These are phyloP conservation scores for Pythium phragmitis DNA, from an alignment of 352 stramenopile species.

Conservation along the genomic window DNA sequence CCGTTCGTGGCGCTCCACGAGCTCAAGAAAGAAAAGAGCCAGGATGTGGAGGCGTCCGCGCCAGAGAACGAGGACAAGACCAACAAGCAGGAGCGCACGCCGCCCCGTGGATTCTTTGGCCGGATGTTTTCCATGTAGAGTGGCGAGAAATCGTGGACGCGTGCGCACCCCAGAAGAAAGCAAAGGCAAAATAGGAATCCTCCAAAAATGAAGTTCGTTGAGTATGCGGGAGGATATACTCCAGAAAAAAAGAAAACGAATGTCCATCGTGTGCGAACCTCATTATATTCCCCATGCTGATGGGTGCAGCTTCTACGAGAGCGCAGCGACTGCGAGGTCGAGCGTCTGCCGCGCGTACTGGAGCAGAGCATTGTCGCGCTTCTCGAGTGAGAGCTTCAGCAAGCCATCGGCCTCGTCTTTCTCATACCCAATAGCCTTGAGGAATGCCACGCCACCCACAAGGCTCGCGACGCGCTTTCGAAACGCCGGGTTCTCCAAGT, in stretches of 20 bases:
- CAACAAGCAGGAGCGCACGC: conserved; percentile 21
- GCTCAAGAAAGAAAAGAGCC: conserved; percentile 31
- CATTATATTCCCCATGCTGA: too few relatives aligned
- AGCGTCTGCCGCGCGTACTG: conserved; percentile 57
- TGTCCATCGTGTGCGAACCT: too few relatives aligned
- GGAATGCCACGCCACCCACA: conserved; percentile 78
- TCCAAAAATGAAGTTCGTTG: conserved; percentile 7
- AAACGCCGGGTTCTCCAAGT: conserved; percentile 89
- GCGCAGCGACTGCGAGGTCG: conserved; percentile 59
- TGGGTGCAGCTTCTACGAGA: conserved; percentile 35
- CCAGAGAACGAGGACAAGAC: neutral
- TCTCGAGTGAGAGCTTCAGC: conserved; percentile 62
- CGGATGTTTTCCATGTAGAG: conserved; percentile 71
- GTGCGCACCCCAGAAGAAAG: neutral
- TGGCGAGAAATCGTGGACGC: neutral
- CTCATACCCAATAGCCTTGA: conserved; percentile 88
- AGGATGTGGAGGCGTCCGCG: neutral
- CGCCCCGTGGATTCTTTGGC: conserved; percentile 57
- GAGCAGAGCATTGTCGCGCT: conserved; percentile 61
- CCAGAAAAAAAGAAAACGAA: neutral
- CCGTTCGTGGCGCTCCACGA: conserved; percentile 46
- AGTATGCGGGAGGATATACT: neutral
- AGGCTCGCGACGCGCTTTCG: conserved; percentile 86
- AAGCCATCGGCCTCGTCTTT: conserved; percentile 76
- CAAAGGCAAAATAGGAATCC: conserved; percentile 5